Conservation (phyloP, 805 yeast species). For the Starmerella floricola region DNA sequence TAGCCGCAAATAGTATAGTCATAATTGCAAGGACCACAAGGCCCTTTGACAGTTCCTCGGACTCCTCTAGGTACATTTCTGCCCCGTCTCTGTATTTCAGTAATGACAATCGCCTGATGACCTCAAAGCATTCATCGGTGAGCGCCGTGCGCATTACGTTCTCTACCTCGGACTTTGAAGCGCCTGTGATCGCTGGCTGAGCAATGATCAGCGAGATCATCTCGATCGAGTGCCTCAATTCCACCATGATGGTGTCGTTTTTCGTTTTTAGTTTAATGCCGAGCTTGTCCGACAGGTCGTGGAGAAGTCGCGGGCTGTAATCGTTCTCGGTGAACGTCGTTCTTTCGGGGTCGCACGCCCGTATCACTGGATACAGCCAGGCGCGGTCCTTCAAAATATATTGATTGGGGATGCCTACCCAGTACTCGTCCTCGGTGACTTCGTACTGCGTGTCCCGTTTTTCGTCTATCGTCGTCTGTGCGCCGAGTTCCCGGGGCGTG, state of each 20-base stretch:
- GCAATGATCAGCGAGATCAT: conserved; percentile 7
- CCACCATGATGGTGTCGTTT: conserved; percentile 6
- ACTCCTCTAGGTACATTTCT: background rate
- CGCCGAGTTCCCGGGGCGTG: conserved; percentile 1
- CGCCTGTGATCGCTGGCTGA: conserved; percentile 7
- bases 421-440: conserved; percentile 3
- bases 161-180: conserved; percentile 6
- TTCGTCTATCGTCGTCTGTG: background rate
- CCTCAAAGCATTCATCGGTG: conserved; percentile 9
- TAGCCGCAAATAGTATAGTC: conserved; percentile 16
- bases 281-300: conserved; percentile 8
- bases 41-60: conserved; percentile 10
- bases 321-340: conserved; percentile 8
- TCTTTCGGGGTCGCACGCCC: conserved; percentile 18
- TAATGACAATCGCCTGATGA: background rate
- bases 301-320: conserved; percentile 8
- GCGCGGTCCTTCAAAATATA: conserved; percentile 15
- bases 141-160: conserved; percentile 3
- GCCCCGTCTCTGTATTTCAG: background rate
- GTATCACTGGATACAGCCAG: conserved; percentile 18
- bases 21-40: conserved; percentile 15
- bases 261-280: conserved; percentile 4
- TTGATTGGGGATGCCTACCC: conserved; percentile 17
- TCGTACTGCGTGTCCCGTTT: background rate
- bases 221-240: conserved; percentile 9